Percentiles rank a stretch among this genome's conserved stretches.
These are phyloP conservation scores for Backusella tuberculispora DNA, from an alignment of 192 early-diverging fungal genomes.

Conservation along the genomic window DNA sequence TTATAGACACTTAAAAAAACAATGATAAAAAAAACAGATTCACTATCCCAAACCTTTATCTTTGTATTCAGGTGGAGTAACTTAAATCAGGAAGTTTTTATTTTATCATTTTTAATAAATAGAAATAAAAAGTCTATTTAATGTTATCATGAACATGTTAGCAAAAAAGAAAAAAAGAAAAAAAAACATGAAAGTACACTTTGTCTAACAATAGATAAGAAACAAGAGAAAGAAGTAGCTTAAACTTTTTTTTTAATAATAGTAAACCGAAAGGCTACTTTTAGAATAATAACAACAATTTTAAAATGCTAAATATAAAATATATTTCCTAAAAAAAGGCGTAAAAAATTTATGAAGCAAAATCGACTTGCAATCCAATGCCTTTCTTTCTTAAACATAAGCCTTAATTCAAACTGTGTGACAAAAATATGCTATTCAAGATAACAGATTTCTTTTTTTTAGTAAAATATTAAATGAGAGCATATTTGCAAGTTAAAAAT, in stretches of 20 bases:
- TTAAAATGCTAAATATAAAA: neutral
- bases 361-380: neutral
- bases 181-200: neutral
- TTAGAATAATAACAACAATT: neutral
- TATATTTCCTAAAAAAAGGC: too few species aligned
- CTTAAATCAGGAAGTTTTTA: neutral
- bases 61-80: neutral
- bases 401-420: too few species aligned
- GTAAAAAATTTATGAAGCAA: neutral
- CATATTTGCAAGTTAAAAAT: too few species aligned
- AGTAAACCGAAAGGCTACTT: neutral
- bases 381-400: too few species aligned
- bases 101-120: neutral
- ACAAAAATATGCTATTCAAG: too few species aligned
- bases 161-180: neutral
- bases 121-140: neutral
- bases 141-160: neutral
- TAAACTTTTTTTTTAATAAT: neutral
- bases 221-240: neutral
- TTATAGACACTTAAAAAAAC: neutral
- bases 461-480: too few species aligned
- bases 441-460: too few species aligned
- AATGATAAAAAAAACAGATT: neutral
- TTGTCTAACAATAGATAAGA: conserved; percentile 8
- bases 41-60: neutral